Evolutionary conservation across 139 green algal species (phyloP), one percentile per base, ranked within the genome.

Genomic region (Penium margaritaceum): DNA sequence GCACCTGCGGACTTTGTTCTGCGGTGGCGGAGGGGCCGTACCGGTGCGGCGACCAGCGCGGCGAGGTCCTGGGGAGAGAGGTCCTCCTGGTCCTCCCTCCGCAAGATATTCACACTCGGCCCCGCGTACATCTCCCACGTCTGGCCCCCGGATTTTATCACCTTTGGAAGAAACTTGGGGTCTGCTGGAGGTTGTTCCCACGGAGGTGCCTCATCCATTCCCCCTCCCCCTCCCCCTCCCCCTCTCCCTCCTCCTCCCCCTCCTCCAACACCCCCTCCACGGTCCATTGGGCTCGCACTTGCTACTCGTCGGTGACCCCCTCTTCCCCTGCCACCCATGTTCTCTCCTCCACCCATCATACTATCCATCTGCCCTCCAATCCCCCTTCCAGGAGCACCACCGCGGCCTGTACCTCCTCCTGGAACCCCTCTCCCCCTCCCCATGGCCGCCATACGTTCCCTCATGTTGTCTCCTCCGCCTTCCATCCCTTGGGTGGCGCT

Each of bases 111-210:
- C 51, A 60, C 30, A 6, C 51, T 60, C 0, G 51, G 51, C 51
- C 51, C 51, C 14, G 51, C 29, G 19, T 33, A 60, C 51, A 60
- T 60, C 51, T 60, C 51, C 51, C 51, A 60, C 51, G 51, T 60
- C 24, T 60, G 51, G 24, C 51, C 51, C 15, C 51, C 51, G 15
- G 51, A 60, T 60, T 60, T n/a, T n/a, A 60, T 60, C 51, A 33
- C 30, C 51, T 60, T 60, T 6, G 51, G 51, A n/a, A 33, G 29
- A 24, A 60, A 60, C 15, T 24, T 5, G 21, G 51, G 15, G 51
- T 60, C 51, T 27, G 51, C 51, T 0, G 51, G 51, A 33, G 51
- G 51, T 24, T 60, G 51, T 24, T 60, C 51, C 51, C 51, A 60
- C 29, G 51, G 51, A 6, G 51, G 24, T 19, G 51, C 14, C 51